phyloP scores from a whole-genome alignment of 2,329 filamentous ascomycete species.

The Alternaria angustiovoidea region DNA sequence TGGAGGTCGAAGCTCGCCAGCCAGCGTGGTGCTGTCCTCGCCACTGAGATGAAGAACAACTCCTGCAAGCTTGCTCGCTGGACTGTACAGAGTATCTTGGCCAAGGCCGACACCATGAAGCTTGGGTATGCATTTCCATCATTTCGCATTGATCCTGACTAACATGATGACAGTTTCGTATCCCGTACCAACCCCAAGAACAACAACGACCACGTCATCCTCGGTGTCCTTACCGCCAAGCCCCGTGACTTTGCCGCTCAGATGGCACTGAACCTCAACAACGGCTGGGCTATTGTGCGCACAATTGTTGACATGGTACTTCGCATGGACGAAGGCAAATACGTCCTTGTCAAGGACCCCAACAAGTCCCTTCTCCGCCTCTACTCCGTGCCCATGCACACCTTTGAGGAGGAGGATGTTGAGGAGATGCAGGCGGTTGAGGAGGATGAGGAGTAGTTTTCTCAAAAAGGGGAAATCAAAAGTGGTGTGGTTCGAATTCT shows the following conservation, averaged over 20 bases:
- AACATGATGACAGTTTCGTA: constrained; percentile 74
- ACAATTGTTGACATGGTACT: constrained; percentile 96
- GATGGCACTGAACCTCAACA: constrained; percentile 97
- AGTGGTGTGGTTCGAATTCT: constrained; percentile 6
- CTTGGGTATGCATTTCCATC: constrained; percentile 73
- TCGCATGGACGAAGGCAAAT: constrained; percentile 80
- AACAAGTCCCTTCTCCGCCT: constrained; percentile 95
- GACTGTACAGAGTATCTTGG: constrained; percentile 96
- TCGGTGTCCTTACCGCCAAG: constrained; percentile 97
- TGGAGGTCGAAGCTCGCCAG: constrained; percentile 95
- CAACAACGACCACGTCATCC: constrained; percentile 91
- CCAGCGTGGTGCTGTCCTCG: constrained; percentile 95
- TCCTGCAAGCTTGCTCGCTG: constrained; percentile 97
- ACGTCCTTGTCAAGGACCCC: constrained; percentile 83
- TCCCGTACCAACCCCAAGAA: constrained; percentile 91
- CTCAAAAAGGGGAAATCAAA: neutral
- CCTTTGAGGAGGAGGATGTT: constrained; percentile 89
- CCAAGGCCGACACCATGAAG: constrained; percentile 98
- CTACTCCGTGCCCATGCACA: constrained; percentile 87
- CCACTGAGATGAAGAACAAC: constrained; percentile 99
- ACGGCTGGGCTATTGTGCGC: constrained; percentile 98
- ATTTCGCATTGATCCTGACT: neutral
- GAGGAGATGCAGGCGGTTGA: constrained; percentile 71
- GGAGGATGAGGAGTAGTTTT: constrained; percentile 62
- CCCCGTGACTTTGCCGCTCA: constrained; percentile 94